These are phyloP conservation scores for Saprolegnia parasitica DNA, from an alignment of 352 stramenopile species.

Conservation along the genomic window DNA sequence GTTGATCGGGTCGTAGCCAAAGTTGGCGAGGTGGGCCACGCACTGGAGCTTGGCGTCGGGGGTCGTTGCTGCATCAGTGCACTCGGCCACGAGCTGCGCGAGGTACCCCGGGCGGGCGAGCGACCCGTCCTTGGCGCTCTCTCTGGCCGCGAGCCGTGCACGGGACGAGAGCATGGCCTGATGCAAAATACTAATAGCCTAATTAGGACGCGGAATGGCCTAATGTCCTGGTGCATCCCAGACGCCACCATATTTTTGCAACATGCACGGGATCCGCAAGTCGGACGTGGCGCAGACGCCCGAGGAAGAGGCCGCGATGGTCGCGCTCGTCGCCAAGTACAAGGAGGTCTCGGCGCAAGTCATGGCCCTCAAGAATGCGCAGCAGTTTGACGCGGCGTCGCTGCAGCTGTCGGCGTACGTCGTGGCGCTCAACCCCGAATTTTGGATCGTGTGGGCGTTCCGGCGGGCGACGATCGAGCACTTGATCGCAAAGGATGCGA, in stretches of 20 bases:
- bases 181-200: neutral
- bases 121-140: slow-evolving; percentile 53
- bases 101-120: slow-evolving; percentile 67
- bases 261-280: slow-evolving; percentile 30
- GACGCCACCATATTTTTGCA: neutral
- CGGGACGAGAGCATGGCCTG: slow-evolving; percentile 64
- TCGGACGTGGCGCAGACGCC: slow-evolving; percentile 25
- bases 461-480: slow-evolving; percentile 84
- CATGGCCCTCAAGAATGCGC: slow-evolving; percentile 51
- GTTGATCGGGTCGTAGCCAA: slow-evolving; percentile 84
- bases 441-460: slow-evolving; percentile 96
- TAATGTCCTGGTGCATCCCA: too few relatives aligned
- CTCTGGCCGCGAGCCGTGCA: slow-evolving; percentile 49
- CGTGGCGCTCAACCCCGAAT: slow-evolving; percentile 95
- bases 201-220: slow-evolving; percentile 9
- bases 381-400: slow-evolving; percentile 44
- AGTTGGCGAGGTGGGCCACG: slow-evolving; percentile 75
- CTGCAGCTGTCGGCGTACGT: slow-evolving; percentile 89
- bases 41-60: slow-evolving; percentile 64
- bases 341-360: slow-evolving; percentile 71
- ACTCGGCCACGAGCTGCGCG: slow-evolving; percentile 70
- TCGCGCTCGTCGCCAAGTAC: slow-evolving; percentile 39
- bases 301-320: slow-evolving; percentile 21
- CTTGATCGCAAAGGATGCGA: slow-evolving; percentile 20
- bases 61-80: slow-evolving; percentile 42